phyloP scores from a whole-genome alignment of 2,329 filamentous ascomycete species.

The Stemphylium beticola region DNA sequence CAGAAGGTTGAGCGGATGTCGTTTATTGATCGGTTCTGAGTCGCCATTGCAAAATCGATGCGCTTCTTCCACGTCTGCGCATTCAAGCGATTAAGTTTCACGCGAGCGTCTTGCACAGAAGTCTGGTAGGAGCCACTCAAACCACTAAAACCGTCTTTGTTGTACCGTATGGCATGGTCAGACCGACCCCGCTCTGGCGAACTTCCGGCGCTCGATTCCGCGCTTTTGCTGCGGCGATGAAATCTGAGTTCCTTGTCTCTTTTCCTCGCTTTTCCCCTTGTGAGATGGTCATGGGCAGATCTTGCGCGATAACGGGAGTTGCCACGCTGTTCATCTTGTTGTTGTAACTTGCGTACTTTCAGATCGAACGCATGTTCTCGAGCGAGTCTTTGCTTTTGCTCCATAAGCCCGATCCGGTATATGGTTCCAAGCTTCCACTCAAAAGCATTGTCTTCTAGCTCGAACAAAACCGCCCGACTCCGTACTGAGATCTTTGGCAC shows the following conservation, averaged over 20 bases:
- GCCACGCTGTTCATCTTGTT: conserved; percentile 58
- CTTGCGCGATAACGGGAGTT: conserved; percentile 59
- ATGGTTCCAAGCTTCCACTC: conserved; percentile 97
- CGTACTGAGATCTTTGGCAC: conserved; percentile 86
- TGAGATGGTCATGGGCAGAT: conserved; percentile 54
- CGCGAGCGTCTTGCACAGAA: conserved; percentile 75
- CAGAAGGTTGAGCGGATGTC: conserved; percentile 82
- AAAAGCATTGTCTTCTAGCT: conserved; percentile 94
- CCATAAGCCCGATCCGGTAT: conserved; percentile 84
- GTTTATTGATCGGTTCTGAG: conserved; percentile 75
- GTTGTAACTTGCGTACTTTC: conserved; percentile 85
- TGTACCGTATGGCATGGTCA: conserved; percentile 68
- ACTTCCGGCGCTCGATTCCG: conserved; percentile 31
- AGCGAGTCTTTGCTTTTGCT: conserved; percentile 88
- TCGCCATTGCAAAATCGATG: conserved; percentile 76
- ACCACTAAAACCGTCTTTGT: conserved; percentile 76
- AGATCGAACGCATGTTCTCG: conserved; percentile 88
- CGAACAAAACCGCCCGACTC: conserved; percentile 82
- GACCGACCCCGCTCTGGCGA: conserved; percentile 36
- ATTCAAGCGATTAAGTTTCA: conserved; percentile 79
- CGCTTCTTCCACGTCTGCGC: conserved; percentile 90
- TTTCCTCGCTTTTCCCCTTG: conserved; percentile 48
- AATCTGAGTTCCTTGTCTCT: conserved; percentile 40
- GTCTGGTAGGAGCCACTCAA: conserved; percentile 76
- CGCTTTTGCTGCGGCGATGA: conserved; percentile 51